Base-by-base conservation (phyloP, 2,329 filamentous ascomycete species). In the Hymenoscyphus occultus region DNA sequence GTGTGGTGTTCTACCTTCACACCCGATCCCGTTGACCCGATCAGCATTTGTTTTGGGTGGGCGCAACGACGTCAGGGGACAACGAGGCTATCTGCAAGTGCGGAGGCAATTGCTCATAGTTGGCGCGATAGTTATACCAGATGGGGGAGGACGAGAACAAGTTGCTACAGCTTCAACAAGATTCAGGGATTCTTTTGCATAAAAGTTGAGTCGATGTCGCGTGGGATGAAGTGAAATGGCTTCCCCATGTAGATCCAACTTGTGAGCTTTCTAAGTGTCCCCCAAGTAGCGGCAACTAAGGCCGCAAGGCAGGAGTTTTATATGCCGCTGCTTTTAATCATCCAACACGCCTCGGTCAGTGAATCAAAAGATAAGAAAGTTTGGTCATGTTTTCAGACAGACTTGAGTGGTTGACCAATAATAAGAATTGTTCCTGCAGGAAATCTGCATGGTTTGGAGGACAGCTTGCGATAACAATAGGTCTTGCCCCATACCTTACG, bases 1-100 rank as follows among this genome's bases (percentile, higher is more conserved):
- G 51, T 57, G 54, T 64, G 65, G 61, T 61, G 61, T 63, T 59
- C 63, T 61, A 56, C 54, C 56, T 67, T 66, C 66, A 61, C 64
- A 60, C 64, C 54, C 59, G 28, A 19, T 54, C 28, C 61, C 42
- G 48, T 54, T 28, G 57, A n/a, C 39, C 64, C 62, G 51, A 65
- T 70, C 66, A 56, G 67, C 69, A 70, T 70, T 68, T 70, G 66
- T 69, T 69, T 60, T 42, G 54, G 62, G 51, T 48, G 40, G 65
- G 68, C 72, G 71, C 70, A 72, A 68, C 39, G 59, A 59, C 45
- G 48, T 58, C 45, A 58, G 62, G 62, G 48, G 51, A 63, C 61
- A 65, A 63, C 62, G 64, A 69, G 67, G 65, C 63, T 64, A 59
- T 66, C 64, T 56, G 62, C 65, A 67, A 57, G 65, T 65, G 66